phyloP scores from a whole-genome alignment of 179 eudicot species.

The Amaranthus tricolor region DNA sequence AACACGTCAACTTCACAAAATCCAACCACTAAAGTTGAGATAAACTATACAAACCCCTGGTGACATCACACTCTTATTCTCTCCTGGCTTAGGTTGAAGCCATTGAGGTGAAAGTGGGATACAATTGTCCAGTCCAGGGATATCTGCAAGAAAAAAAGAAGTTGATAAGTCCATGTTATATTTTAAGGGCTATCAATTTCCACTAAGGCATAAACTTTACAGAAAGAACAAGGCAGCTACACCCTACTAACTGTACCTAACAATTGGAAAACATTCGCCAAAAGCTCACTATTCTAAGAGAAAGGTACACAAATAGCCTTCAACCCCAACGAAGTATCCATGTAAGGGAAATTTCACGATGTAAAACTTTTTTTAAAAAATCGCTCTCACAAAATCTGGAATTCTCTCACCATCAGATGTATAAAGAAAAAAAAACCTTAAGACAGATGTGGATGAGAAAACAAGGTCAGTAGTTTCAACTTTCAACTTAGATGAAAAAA shows the following conservation, averaged over 20 bases:
- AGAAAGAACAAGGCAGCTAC: background rate
- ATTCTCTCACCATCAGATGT: background rate
- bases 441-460: too few species aligned
- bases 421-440: background rate
- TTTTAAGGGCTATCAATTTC: background rate
- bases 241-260: background rate
- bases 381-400: background rate
- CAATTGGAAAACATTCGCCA: background rate
- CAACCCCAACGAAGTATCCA: background rate
- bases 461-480: background rate
- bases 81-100: conserved; percentile 92
- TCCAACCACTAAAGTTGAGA: background rate
- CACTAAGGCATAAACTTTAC: background rate
- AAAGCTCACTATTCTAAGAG: background rate
- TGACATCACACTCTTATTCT: conserved; percentile 62
- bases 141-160: conserved; percentile 47
- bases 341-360: background rate
- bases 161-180: background rate
- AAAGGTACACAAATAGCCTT: background rate
- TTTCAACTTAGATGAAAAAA: background rate
- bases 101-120: conserved; percentile 99
- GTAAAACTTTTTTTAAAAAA: background rate
- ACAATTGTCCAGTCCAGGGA: conserved; percentile 63
- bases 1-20: conserved; percentile 1
- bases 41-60: conserved; percentile 56